Evolutionary conservation across 345 rosid genomes (phyloP), one percentile per base, ranked within the genome.

Genomic region (Citrus unshiu): DNA sequence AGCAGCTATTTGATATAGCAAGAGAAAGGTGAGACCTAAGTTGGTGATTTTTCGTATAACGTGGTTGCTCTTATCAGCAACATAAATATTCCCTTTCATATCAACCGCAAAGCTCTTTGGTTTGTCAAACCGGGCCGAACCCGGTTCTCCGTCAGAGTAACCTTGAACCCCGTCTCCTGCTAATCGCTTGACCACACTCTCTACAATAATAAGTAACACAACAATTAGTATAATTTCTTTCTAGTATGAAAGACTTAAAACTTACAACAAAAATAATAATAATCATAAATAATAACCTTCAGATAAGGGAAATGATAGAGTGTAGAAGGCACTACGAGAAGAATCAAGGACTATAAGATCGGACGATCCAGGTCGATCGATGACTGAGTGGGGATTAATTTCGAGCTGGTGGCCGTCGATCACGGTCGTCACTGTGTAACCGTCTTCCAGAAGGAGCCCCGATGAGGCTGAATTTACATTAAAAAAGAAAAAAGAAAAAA

Each of bases 31-130:
- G 56, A 46, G 74, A 93, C 95, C 95, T 77, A 90, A 87, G 70
- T 72, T 70, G 35, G 84, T 85, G 72, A 93, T 91, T 85, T 91
- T 91, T 79, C 92, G 89, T 35, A 93, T 91, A 39, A 72, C 89
- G 40, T 81, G 70, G 71, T 93, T 91, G 62, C 10, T 72, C 81
- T 49, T 82, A 82, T 93, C 97, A 77, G 93, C 91, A 68, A 93
- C 91, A 78, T 93, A 93, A 7, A 91, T 73, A 79, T 93, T 91
- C 35, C 95, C 97, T 83, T 82, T 87, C 37, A 79, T 72, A 86
- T 93, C 93, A 56, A 89, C 73, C 2, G 95, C 80, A 56, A 93
- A 86, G 77, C 87, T 85, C 76, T 64, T 86, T 2, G 97, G 91
- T 2, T 84, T 82, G 6, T 68, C 79, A 75, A 91, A 93, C 79